Conservation (phyloP, 2,329 filamentous ascomycete genomes). For the Pseudogymnoascus sp. region DNA sequence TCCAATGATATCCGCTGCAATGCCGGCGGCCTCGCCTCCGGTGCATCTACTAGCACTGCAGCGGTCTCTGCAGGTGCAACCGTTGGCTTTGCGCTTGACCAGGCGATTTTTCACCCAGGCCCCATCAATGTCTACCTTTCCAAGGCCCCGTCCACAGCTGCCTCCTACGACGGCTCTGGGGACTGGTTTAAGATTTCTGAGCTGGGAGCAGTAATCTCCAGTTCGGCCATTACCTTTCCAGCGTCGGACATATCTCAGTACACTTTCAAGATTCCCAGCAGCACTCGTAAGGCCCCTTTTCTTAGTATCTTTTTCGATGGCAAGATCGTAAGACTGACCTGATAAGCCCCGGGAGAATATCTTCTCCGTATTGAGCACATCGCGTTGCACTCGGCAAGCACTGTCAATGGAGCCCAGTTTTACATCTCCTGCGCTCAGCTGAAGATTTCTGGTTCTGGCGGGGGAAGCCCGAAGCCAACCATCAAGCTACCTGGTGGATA, state of each 20-base stretch:
- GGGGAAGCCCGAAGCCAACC: slow-evolving; percentile 18
- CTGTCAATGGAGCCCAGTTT: slow-evolving; percentile 33
- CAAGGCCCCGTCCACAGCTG: slow-evolving; percentile 36
- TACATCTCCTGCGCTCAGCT: slow-evolving; percentile 38
- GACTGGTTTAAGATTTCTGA: slow-evolving; percentile 35
- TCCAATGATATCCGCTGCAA: slow-evolving; percentile 41
- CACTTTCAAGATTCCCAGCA: neutral
- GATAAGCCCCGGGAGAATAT: slow-evolving; percentile 32
- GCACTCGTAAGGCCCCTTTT: neutral
- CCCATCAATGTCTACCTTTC: slow-evolving; percentile 37
- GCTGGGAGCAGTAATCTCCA: neutral
- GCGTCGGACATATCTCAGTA: neutral
- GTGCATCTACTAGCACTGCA: slow-evolving; percentile 34
- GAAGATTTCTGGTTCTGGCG: slow-evolving; percentile 28
- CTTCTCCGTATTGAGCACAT: slow-evolving; percentile 37
- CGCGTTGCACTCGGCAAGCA: slow-evolving; percentile 35
- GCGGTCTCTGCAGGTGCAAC: slow-evolving; percentile 36
- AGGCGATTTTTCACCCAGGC: slow-evolving; percentile 40
- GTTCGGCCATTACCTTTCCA: neutral
- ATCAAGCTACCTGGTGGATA: slow-evolving; percentile 26
- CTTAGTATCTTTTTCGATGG: neutral
- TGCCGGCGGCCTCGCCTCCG: slow-evolving; percentile 30
- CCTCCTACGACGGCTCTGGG: slow-evolving; percentile 38
- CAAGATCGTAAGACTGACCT: neutral
- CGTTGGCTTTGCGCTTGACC: slow-evolving; percentile 41